These are phyloP conservation scores for Warburgia ugandensis DNA, from an alignment of 164 flowering plant species.

Conservation along the genomic window DNA sequence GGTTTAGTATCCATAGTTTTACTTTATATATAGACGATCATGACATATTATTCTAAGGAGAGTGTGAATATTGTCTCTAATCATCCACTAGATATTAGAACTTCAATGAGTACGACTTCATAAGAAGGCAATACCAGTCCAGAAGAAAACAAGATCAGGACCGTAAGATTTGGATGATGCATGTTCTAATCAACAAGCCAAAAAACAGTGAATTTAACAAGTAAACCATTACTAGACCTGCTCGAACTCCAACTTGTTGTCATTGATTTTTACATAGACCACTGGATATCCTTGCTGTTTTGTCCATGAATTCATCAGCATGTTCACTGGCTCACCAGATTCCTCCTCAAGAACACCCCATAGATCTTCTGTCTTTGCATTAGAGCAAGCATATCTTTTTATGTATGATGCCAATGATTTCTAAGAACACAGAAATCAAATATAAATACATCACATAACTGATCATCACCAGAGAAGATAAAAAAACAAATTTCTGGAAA, in stretches of 20 bases:
- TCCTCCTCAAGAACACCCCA: slow-evolving; percentile 89
- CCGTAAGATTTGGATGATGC: neutral
- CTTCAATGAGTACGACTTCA: too few species aligned
- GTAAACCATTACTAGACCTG: slow-evolving; percentile 44
- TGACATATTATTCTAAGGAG: too few species aligned
- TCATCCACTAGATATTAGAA: too few species aligned
- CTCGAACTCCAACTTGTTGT: slow-evolving; percentile 64
- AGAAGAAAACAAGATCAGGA: too few species aligned
- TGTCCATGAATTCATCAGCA: slow-evolving; percentile 91
- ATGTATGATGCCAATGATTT: slow-evolving; percentile 78
- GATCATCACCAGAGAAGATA: neutral
- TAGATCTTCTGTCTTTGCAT: slow-evolving; percentile 91
- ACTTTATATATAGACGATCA: too few species aligned
- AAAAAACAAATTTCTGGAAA: neutral
- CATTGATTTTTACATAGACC: slow-evolving; percentile 55
- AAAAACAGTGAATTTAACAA: neutral
- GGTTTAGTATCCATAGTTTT: too few species aligned
- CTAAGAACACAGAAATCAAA: slow-evolving; percentile 36
- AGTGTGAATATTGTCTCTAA: too few species aligned
- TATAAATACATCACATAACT: neutral
- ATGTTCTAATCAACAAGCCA: too few species aligned
- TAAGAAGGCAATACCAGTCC: too few species aligned
- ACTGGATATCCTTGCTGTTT: slow-evolving; percentile 96
- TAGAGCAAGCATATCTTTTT: slow-evolving; percentile 64
- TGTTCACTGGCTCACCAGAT: slow-evolving; percentile 85